Conservation (phyloP, 352 stramenopile genomes). For the Salisapilia sapeloensis region DNA sequence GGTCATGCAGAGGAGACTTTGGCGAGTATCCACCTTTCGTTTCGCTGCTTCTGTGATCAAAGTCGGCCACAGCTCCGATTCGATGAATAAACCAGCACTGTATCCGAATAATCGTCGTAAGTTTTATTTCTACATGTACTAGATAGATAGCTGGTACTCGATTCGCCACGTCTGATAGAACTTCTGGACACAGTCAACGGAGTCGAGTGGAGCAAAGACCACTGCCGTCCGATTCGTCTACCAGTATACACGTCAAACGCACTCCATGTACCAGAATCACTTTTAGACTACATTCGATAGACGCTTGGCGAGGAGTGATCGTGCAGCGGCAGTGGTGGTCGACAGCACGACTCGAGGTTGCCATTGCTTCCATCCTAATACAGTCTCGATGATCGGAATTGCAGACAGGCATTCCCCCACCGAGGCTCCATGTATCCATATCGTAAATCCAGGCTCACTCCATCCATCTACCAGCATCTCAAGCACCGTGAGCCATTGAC, state of each 20-base stretch:
- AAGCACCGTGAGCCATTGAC: no score
- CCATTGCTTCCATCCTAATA: conserved; percentile 12
- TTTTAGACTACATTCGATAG: conserved; percentile 2
- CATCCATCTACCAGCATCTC: no score
- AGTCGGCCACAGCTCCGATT: conserved; percentile 72
- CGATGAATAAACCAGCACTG: conserved; percentile 54
- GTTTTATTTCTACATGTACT: background rate
- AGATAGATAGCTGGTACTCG: conserved; percentile 13
- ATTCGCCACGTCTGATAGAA: conserved; percentile 52
- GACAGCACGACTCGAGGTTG: conserved; percentile 26
- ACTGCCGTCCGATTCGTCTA: conserved; percentile 12
- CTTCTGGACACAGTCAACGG: conserved; percentile 18
- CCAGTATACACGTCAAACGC: conserved; percentile 1
- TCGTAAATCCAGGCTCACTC: conserved; percentile 8
- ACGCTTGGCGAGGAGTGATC: conserved; percentile 15
- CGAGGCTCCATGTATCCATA: conserved; percentile 65
- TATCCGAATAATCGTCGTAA: background rate
- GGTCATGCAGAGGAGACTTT: background rate
- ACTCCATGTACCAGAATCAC: conserved; percentile 6
- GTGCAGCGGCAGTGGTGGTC: conserved; percentile 47
- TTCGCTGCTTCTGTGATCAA: conserved; percentile 30
- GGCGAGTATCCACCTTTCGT: conserved; percentile 8
- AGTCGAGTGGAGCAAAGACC: conserved; percentile 52
- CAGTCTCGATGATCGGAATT: conserved; percentile 38
- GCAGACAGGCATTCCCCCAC: conserved; percentile 56